A percentile compares a stretch with the other conserved stretches of the same genome.
Evolutionary conservation across 2,329 filamentous ascomycete species (phyloP).

Genomic region (Rhexocercosporidium sp.): DNA sequence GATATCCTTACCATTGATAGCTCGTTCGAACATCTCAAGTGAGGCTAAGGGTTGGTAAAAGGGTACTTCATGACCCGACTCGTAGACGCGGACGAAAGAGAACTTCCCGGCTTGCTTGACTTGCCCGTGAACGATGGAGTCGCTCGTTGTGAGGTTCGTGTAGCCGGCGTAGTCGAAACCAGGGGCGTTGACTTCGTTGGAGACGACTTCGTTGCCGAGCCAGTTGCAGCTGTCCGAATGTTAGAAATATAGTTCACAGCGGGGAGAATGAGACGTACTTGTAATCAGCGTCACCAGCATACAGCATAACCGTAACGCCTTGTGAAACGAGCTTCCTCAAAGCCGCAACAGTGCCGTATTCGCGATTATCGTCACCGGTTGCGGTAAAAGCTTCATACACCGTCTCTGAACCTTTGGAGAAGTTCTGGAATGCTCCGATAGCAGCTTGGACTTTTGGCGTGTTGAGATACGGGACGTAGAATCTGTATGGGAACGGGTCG

Average conservation of each 20-base stretch:
- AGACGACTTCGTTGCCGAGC: slow-evolving; percentile 73
- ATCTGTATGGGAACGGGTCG: slow-evolving; percentile 62
- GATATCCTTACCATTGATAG: slow-evolving; percentile 54
- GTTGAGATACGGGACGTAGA: slow-evolving; percentile 64
- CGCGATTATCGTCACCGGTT: slow-evolving; percentile 56
- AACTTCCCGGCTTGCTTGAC: slow-evolving; percentile 78
- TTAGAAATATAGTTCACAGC: slow-evolving; percentile 42
- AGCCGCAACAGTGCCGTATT: slow-evolving; percentile 51
- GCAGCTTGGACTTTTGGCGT: slow-evolving; percentile 57
- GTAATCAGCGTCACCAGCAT: slow-evolving; percentile 57
- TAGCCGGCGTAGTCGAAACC: slow-evolving; percentile 68
- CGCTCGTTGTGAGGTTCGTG: slow-evolving; percentile 70
- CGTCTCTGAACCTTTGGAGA: slow-evolving; percentile 51
- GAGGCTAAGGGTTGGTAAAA: slow-evolving; percentile 58
- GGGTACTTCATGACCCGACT: slow-evolving; percentile 62
- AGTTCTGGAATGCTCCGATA: slow-evolving; percentile 65
- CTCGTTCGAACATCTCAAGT: slow-evolving; percentile 57
- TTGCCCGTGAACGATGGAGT: slow-evolving; percentile 66
- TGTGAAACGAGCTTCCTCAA: slow-evolving; percentile 64
- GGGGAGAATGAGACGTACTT: slow-evolving; percentile 50
- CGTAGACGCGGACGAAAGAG: slow-evolving; percentile 67
- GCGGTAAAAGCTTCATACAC: slow-evolving; percentile 51
- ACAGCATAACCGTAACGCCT: slow-evolving; percentile 71
- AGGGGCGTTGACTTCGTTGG: slow-evolving; percentile 58
- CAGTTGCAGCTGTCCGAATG: slow-evolving; percentile 66